phyloP scores from a whole-genome alignment of 768 basidiomycete species.

The Clitopilus passeckerianus region DNA sequence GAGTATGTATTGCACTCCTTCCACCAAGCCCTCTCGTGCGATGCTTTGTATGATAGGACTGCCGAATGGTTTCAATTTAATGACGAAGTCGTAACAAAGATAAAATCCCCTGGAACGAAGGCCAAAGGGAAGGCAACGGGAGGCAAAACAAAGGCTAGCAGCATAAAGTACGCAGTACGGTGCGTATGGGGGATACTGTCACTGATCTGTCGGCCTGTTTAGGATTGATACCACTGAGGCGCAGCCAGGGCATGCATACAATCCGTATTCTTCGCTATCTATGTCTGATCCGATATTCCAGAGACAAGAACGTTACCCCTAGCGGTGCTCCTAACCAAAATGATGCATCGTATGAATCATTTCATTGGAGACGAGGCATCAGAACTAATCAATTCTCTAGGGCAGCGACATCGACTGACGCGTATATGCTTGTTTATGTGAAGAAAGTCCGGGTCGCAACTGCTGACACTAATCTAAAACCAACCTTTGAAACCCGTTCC shows the following conservation, averaged over 20 bases:
- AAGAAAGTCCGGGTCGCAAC: constrained; percentile 26
- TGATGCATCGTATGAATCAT: no score
- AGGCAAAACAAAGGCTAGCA: constrained; percentile 19
- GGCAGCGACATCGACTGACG: constrained; percentile 61
- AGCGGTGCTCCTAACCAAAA: no score
- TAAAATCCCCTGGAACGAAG: constrained; percentile 45
- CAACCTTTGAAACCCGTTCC: constrained; percentile 51
- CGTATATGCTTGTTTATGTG: constrained; percentile 93
- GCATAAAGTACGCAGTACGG: constrained; percentile 10
- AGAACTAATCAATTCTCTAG: neutral
- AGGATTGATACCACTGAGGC: no score
- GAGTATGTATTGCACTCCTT: constrained; percentile 37
- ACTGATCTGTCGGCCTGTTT: no score
- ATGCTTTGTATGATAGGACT: constrained; percentile 33
- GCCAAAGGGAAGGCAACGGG: constrained; percentile 25
- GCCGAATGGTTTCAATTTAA: constrained; percentile 89
- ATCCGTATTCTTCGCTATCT: no score
- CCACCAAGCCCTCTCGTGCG: neutral
- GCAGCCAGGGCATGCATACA: no score
- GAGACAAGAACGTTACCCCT: no score
- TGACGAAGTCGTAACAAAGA: constrained; percentile 76
- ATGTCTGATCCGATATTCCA: no score
- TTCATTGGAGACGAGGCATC: no score
- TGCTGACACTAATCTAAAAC: constrained; percentile 12
- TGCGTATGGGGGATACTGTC: no score